A percentile compares a stretch with the other conserved stretches of the same genome.
These are phyloP conservation scores for Lactarius pseudohatsudake DNA, from an alignment of 768 basidiomycete species.

Conservation along the genomic window DNA sequence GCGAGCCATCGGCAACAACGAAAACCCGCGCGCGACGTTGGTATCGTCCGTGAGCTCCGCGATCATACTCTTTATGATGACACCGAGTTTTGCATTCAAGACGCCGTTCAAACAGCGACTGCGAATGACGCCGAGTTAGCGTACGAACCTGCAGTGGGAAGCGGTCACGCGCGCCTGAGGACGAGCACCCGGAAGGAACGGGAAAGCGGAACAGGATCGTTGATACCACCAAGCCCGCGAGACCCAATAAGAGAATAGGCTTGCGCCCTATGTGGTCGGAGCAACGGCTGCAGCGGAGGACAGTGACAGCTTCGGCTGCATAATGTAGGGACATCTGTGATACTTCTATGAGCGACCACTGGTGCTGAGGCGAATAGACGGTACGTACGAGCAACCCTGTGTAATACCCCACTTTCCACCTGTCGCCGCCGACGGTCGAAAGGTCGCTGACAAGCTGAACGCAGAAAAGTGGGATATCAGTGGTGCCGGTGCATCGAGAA, in stretches of 20 bases:
- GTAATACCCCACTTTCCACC: slow-evolving; percentile 49
- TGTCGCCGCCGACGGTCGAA: slow-evolving; percentile 45
- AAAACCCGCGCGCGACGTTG: slow-evolving; percentile 48
- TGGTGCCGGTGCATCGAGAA: too few species aligned
- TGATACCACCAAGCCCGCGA: slow-evolving; percentile 37
- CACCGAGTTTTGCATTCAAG: slow-evolving; percentile 38
- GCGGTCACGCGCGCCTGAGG: slow-evolving; percentile 25
- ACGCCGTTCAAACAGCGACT: slow-evolving; percentile 21
- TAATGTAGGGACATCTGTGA: slow-evolving; percentile 50
- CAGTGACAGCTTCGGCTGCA: slow-evolving; percentile 45
- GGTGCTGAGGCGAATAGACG: not conserved
- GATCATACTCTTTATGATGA: slow-evolving; percentile 73
- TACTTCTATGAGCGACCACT: not conserved
- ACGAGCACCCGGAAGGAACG: slow-evolving; percentile 38
- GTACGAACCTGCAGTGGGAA: not conserved
- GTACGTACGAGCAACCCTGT: slow-evolving; percentile 48
- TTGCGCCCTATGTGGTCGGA: slow-evolving; percentile 53
- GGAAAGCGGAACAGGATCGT: slow-evolving; percentile 40
- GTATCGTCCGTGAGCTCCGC: slow-evolving; percentile 63
- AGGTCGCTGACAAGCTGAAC: slow-evolving; percentile 45
- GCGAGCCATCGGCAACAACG: slow-evolving; percentile 37
- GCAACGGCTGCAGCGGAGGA: slow-evolving; percentile 47
- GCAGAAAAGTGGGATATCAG: not conserved
- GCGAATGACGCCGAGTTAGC: not conserved
- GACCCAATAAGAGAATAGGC: slow-evolving; percentile 43